A percentile compares a stretch with the other conserved stretches of the same genome.
Conservation (phyloP, 1,284 basidiomycete genomes). For the Sporisorium sorghi region DNA sequence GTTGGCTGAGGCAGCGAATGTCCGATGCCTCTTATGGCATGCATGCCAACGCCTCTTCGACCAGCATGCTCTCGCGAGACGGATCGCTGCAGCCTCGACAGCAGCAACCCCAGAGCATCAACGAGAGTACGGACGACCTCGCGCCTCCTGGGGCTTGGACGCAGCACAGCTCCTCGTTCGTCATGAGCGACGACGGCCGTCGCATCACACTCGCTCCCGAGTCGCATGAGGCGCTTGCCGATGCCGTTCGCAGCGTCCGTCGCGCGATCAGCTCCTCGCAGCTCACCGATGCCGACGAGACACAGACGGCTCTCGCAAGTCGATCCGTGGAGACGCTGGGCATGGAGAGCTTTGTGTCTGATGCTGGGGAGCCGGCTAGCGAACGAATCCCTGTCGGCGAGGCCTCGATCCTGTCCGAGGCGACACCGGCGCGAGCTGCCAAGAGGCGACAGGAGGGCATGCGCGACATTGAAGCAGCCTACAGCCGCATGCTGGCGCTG, state of each 20-base stretch:
- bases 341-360: conserved; percentile 33
- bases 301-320: conserved; percentile 15
- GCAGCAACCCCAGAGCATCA: neutral
- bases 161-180: conserved; percentile 25
- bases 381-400: conserved; percentile 25
- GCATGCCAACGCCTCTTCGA: conserved; percentile 37
- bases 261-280: conserved; percentile 54
- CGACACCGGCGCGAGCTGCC: conserved; percentile 45
- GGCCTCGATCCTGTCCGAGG: conserved; percentile 36
- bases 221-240: conserved; percentile 49
- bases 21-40: conserved; percentile 30
- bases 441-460: conserved; percentile 47
- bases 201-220: conserved; percentile 49
- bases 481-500: conserved; percentile 54
- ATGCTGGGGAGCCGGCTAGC: conserved; percentile 17
- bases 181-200: conserved; percentile 37
- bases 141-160: conserved; percentile 45
- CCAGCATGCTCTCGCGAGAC: conserved; percentile 41
- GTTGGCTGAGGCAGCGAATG: conserved; percentile 44
- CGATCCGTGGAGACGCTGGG: conserved; percentile 33
- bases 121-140: conserved; percentile 34
- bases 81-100: conserved; percentile 9
- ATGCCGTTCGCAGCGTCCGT: conserved; percentile 50
- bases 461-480: conserved; percentile 52
- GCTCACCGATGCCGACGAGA: conserved; percentile 21